phyloP scores from a whole-genome alignment of 192 early-diverging fungal genomes.

The Lunasporangiospora selenospora region DNA sequence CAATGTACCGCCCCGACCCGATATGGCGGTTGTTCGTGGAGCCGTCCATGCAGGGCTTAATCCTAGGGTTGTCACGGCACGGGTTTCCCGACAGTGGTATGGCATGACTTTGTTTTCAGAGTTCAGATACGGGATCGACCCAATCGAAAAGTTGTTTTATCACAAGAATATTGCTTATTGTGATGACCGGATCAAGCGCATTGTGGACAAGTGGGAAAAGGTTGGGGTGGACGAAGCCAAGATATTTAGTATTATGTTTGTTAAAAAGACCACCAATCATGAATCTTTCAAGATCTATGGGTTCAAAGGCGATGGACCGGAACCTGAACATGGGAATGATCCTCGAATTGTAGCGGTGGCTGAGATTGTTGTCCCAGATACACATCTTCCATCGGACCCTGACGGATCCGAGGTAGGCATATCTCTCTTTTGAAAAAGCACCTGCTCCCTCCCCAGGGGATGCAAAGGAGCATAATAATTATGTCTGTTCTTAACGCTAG shows the following conservation, averaged over 20 bases:
- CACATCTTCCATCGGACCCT: slow-evolving; percentile 3
- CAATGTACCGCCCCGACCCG: slow-evolving; percentile 30
- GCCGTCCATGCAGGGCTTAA: slow-evolving; percentile 35
- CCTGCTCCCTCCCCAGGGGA: too few species aligned
- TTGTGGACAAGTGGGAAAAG: slow-evolving; percentile 16
- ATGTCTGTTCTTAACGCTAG: too few species aligned
- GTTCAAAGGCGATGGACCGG: slow-evolving; percentile 10
- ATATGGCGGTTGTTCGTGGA: slow-evolving; percentile 48
- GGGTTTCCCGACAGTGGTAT: slow-evolving; percentile 26
- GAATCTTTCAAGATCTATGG: slow-evolving; percentile 10
- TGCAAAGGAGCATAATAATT: too few species aligned
- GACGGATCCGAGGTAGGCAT: too few species aligned
- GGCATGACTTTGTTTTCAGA: slow-evolving; percentile 20
- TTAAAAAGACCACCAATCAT: slow-evolving; percentile 21
- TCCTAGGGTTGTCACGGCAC: slow-evolving; percentile 14
- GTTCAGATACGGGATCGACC: slow-evolving; percentile 35
- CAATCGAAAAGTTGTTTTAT: slow-evolving; percentile 8
- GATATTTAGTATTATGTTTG: slow-evolving; percentile 18
- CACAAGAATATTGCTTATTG: slow-evolving; percentile 21
- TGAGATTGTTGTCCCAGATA: slow-evolving; percentile 21
- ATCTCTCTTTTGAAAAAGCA: too few species aligned
- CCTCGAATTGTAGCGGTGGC: slow-evolving; percentile 16
- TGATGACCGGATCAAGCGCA: slow-evolving; percentile 14
- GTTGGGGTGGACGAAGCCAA: slow-evolving; percentile 10
- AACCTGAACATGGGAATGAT: slow-evolving; percentile 26